Evolutionary conservation across 371 early-diverging fungal species (phyloP).

Genomic region (Sporodiniella umbellata): DNA sequence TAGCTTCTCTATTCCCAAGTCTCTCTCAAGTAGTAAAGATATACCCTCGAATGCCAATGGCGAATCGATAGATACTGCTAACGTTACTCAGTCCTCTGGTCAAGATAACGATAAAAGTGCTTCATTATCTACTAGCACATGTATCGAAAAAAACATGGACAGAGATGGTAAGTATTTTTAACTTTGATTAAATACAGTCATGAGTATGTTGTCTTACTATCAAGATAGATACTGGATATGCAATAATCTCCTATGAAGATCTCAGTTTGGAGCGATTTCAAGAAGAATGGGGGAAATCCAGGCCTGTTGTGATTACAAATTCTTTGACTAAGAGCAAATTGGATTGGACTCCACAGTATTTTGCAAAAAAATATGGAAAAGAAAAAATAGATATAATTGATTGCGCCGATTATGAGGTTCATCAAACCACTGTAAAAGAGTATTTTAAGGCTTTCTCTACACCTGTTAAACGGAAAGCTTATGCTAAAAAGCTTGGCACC

Average conservation of each 20-base stretch:
- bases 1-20: too few relatives aligned
- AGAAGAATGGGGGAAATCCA: conserved; percentile 32
- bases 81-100: too few relatives aligned
- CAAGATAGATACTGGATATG: neutral
- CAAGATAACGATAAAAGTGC: too few relatives aligned
- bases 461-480: conserved; percentile 1
- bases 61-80: too few relatives aligned
- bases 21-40: too few relatives aligned
- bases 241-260: neutral
- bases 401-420: conserved; percentile 23
- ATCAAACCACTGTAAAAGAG: conserved; percentile 16
- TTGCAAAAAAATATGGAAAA: conserved; percentile 29
- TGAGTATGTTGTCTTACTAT: neutral
- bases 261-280: conserved; percentile 33
- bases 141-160: too few relatives aligned
- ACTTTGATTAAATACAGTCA: too few relatives aligned
- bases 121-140: too few relatives aligned
- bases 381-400: conserved; percentile 39
- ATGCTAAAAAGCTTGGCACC: neutral
- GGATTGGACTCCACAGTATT: conserved; percentile 42
- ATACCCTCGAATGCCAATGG: too few relatives aligned
- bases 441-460: conserved; percentile 47
- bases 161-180: too few relatives aligned
- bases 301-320: conserved; percentile 34
- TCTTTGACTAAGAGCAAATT: conserved; percentile 12